Evolutionary conservation across 2,329 filamentous ascomycete genomes (phyloP), one percentile per base, ranked within the genome.

Genomic region (Arachnomyces sp.): DNA sequence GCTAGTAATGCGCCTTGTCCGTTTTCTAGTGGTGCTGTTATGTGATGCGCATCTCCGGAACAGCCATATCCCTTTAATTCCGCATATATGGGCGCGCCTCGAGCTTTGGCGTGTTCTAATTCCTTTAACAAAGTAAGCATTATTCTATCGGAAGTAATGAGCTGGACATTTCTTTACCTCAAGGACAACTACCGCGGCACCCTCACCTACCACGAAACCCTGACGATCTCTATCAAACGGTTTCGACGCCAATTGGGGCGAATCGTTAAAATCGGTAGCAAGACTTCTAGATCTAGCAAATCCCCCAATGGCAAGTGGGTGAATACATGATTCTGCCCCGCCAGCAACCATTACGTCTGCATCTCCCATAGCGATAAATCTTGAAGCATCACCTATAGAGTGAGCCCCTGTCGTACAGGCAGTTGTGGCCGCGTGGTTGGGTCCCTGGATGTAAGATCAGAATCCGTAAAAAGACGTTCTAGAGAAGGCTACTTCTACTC

Each of bases 281-380:
- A 98, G 68, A 38, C 89, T 95, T 43, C 90, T 77, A 1, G 89
- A 87, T 46, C 88, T 76, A 16, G 87, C 83, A 56, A 98, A 98
- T 5, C 90, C 92, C 5, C 89, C 86, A 50, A 96, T 83, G 2
- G 90, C 85, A 32, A 98, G 72, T 7, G 92, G 92, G 57, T 98
- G 90, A 41, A 98, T 90, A 60, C 92, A 98, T 0, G 90, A 88
- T 63, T 98, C 92, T 7, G 90, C 79, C 18, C 90, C 90, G 31
- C 92, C 92, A n/a, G 92, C 88, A 7, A 98, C 67, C 88, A 98
- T 96, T 40, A 96, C 82, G 60, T 94, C 76, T 34, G 90, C 90
- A 58, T 96, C 90, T 5, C 88, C 89, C 55, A 81, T 81, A n/a
- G 82, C 77, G 46, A 98, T 90, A 58, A 95, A 86, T 13, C 90